phyloP scores from a whole-genome alignment of 306 rosid species.

The Acacia acuminata region DNA sequence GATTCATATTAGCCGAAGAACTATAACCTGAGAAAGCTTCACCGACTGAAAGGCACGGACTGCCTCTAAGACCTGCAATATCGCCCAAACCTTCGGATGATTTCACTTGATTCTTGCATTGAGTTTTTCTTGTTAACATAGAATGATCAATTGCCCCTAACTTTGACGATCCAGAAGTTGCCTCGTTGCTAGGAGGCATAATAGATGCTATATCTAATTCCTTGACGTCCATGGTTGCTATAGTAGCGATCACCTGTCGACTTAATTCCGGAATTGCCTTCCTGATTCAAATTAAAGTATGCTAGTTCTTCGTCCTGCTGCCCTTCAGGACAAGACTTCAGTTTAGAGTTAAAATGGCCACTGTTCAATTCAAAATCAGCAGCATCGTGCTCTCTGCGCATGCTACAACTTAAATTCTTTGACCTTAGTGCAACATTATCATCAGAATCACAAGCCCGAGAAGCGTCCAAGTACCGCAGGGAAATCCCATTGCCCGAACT shows the following conservation, averaged over 20 bases:
- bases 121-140: conserved; percentile 27
- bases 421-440: conserved; percentile 30
- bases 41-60: conserved; percentile 52
- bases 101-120: conserved; percentile 34
- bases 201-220: conserved; percentile 42
- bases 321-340: conserved; percentile 36
- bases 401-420: conserved; percentile 36
- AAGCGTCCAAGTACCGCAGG: conserved; percentile 44
- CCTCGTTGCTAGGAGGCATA: conserved; percentile 34
- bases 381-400: conserved; percentile 32
- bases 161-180: conserved; percentile 30
- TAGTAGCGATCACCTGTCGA: conserved; percentile 48
- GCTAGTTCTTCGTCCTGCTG: conserved; percentile 38
- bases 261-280: conserved; percentile 28
- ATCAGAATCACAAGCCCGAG: conserved; percentile 42
- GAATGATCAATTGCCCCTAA: conserved; percentile 43
- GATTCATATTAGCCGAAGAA: conserved; percentile 31
- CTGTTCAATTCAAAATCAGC: conserved; percentile 39
- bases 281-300: conserved; percentile 30
- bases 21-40: conserved; percentile 42
- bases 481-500: conserved; percentile 57
- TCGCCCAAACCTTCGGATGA: conserved; percentile 40
- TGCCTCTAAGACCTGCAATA: conserved; percentile 38
- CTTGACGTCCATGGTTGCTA: conserved; percentile 42
- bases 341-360: conserved; percentile 37